Evolutionary conservation across 768 basidiomycete species (phyloP).

Genomic region (Amanita molliuscula): DNA sequence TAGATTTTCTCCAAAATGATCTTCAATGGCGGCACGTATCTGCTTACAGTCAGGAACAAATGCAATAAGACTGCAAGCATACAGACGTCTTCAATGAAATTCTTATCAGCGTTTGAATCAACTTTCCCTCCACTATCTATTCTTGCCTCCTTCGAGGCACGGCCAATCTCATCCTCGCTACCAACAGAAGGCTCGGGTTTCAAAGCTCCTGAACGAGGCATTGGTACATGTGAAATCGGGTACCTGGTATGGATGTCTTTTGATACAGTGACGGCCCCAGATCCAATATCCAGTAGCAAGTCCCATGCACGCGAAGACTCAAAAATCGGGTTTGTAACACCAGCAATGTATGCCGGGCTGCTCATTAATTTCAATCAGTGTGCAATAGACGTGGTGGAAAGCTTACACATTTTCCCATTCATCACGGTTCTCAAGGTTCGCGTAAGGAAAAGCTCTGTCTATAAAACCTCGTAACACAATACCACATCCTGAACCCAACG

Average conservation of each 20-base stretch:
- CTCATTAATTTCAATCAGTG: background rate
- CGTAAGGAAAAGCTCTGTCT: constrained; percentile 91
- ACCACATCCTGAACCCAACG: constrained; percentile 87
- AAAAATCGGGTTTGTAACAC: constrained; percentile 96
- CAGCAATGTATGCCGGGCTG: constrained; percentile 90
- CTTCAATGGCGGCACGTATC: constrained; percentile 81
- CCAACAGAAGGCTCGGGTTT: constrained; percentile 53
- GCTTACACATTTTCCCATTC: constrained; percentile 84
- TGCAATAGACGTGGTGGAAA: background rate
- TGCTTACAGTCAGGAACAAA: constrained; percentile 17
- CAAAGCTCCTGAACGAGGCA: constrained; percentile 47
- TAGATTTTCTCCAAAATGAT: constrained; percentile 83
- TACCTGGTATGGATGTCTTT: constrained; percentile 67
- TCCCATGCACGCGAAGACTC: constrained; percentile 87
- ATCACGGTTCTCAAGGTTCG: constrained; percentile 79
- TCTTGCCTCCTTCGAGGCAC: constrained; percentile 45
- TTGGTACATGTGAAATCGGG: constrained; percentile 32
- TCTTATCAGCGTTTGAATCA: constrained; percentile 61
- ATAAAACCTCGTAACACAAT: constrained; percentile 76
- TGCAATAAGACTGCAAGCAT: background rate
- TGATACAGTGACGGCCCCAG: constrained; percentile 77
- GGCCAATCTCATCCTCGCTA: constrained; percentile 65
- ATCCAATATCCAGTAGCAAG: constrained; percentile 83
- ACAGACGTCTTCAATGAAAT: constrained; percentile 92
- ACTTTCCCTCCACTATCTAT: constrained; percentile 44